Evolutionary conservation across 1,284 basidiomycete species (phyloP), one percentile per base, ranked within the genome.

Genomic region (Serendipita sp.): DNA sequence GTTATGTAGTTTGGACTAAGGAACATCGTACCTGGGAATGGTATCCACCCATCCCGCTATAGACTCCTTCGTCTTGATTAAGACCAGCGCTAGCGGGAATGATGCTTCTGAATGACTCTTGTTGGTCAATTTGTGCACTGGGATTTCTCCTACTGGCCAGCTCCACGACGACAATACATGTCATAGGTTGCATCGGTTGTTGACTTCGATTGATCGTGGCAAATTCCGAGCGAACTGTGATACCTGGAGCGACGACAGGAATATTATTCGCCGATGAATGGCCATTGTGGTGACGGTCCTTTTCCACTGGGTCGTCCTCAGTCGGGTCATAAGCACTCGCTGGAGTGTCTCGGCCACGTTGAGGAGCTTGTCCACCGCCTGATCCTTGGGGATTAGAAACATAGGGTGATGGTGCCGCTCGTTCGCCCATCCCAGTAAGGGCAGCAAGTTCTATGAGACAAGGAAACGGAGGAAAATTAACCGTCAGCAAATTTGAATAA

Each of bases 161-260:
- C 73, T 94, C 91, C 69, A 97, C 83, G 65, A 92, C 79, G 64
- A 97, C 84, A 69, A 96, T 88, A 69, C 91, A 94, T 12, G 92
- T 93, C 66, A 96, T 76, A 1, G 88, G 86, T 70, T 91, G 88
- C 64, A 77, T 85, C 58, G 81, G 72, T 68, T 93, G 91, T 64
- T 74, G 74, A 61, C 80, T 84, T 64, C 89, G 82, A 22, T 87
- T 82, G 60, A 95, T 79, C 47, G 86, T 86, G 1, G 85, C 79
- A 72, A 90, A 93, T 74, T 97, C 93, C 2, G 93, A 85, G 60
- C 87, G 83, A 68, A 95, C 88, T 70, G 88, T 86, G 68, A 97
- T 92, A 22, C 84, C 84, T 2, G 93, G 93, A 0, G 91, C 83
- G 68, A 94, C 84, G 66, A 95, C 53, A n/a, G 82, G 70, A 89